Evolutionary conservation across 2,329 filamentous ascomycete genomes (phyloP).

Genomic region (Fusarium illudens): DNA sequence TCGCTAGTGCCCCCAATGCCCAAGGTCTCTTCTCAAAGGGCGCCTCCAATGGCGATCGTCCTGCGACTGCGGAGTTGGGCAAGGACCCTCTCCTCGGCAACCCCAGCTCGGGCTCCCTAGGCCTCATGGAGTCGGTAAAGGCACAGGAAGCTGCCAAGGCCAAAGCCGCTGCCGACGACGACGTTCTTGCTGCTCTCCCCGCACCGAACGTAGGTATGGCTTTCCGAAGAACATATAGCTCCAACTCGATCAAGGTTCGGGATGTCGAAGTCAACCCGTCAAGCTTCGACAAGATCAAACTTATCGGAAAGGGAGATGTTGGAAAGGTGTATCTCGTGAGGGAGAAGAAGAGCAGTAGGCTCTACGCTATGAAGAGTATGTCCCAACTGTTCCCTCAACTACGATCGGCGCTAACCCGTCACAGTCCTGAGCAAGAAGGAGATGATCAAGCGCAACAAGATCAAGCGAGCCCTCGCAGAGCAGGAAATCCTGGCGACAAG

Average conservation of each 20-base stretch:
- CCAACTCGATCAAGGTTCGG: constrained; percentile 98
- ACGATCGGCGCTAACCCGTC: constrained; percentile 47
- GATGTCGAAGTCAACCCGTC: constrained; percentile 95
- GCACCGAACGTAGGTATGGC: constrained; percentile 73
- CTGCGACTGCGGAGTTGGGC: constrained; percentile 84
- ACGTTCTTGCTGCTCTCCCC: constrained; percentile 69
- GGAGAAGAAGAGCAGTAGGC: constrained; percentile 94
- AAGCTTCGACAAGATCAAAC: constrained; percentile 99
- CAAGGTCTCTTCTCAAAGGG: constrained; percentile 82
- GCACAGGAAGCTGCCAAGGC: constrained; percentile 37
- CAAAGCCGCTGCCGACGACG: constrained; percentile 55
- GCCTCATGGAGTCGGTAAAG: constrained; percentile 48
- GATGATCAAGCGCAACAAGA: constrained; percentile 99
- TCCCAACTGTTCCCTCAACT: background rate
- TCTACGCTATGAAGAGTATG: constrained; percentile 99
- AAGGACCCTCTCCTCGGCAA: constrained; percentile 76
- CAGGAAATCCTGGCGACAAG: constrained; percentile 98
- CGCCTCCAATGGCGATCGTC: constrained; percentile 69
- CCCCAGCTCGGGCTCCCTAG: constrained; percentile 54
- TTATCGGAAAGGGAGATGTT: constrained; percentile 98
- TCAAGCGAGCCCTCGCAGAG: constrained; percentile 96
- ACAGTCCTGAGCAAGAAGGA: constrained; percentile 98
- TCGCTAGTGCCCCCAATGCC: constrained; percentile 95
- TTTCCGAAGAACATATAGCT: constrained; percentile 96
- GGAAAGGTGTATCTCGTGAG: constrained; percentile 97